Evolutionary conservation across 2,329 filamentous ascomycete genomes (phyloP).

Genomic region (Uncinocarpus reesii): DNA sequence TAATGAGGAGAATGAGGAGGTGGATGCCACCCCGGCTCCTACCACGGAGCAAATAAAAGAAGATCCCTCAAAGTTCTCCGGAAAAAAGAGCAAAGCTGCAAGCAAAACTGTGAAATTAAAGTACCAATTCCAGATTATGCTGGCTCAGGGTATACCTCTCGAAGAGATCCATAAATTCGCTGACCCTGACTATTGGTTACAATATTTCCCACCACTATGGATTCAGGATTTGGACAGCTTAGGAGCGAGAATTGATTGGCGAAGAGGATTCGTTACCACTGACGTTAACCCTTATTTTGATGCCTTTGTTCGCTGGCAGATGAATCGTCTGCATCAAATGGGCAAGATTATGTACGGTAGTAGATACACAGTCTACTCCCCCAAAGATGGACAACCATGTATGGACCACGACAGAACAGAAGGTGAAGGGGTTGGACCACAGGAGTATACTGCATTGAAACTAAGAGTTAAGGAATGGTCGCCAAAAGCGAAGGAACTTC

Average conservation of each 20-base stretch:
- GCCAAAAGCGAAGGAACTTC: slow-evolving; percentile 56
- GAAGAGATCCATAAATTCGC: slow-evolving; percentile 90
- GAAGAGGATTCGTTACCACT: slow-evolving; percentile 84
- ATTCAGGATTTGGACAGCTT: slow-evolving; percentile 68
- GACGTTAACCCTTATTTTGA: slow-evolving; percentile 97
- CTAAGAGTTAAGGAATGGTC: slow-evolving; percentile 86
- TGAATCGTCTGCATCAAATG: slow-evolving; percentile 79
- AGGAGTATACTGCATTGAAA: slow-evolving; percentile 90
- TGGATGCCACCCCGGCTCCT: slow-evolving; percentile 48
- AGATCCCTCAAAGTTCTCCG: slow-evolving; percentile 81
- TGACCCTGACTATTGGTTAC: slow-evolving; percentile 82
- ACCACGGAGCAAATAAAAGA: slow-evolving; percentile 57
- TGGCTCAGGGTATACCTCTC: slow-evolving; percentile 73
- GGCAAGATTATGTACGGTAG: slow-evolving; percentile 91
- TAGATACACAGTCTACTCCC: slow-evolving; percentile 85
- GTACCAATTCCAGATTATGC: slow-evolving; percentile 94
- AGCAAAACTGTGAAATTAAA: slow-evolving; percentile 87
- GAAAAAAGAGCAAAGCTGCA: slow-evolving; percentile 84
- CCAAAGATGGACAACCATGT: slow-evolving; percentile 79
- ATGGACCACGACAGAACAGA: slow-evolving; percentile 77
- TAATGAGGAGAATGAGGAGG: slow-evolving; percentile 50
- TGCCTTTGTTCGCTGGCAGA: slow-evolving; percentile 91
- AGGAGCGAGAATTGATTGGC: slow-evolving; percentile 84
- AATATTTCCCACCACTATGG: slow-evolving; percentile 79
- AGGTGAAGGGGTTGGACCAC: slow-evolving; percentile 71